A percentile compares a stretch with the other conserved stretches of the same genome.
These are phyloP conservation scores for Neospermospora avenae DNA, from an alignment of 2,329 filamentous ascomycete genomes.

Conservation along the genomic window DNA sequence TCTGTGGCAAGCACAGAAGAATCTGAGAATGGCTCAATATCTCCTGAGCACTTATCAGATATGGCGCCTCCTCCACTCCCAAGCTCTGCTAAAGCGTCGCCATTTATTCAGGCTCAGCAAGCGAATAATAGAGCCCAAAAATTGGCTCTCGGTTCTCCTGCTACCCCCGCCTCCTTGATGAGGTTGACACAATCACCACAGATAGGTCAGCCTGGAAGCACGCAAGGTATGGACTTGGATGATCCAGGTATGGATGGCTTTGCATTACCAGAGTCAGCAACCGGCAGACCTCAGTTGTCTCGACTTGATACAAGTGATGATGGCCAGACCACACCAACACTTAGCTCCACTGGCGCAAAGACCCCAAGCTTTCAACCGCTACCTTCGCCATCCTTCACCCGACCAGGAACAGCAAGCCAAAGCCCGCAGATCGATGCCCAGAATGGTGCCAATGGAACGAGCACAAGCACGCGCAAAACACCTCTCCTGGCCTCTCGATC, in stretches of 20 bases:
- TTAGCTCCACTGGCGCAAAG: constrained; percentile 38
- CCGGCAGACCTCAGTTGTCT: constrained; percentile 45
- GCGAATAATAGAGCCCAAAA: constrained; percentile 37
- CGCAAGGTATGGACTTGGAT: constrained; percentile 45
- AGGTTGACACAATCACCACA: constrained; percentile 49
- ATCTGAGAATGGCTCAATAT: constrained; percentile 63
- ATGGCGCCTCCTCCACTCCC: constrained; percentile 67
- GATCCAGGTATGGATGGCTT: constrained; percentile 62
- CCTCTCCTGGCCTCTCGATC: constrained; percentile 52
- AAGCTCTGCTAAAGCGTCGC: constrained; percentile 62
- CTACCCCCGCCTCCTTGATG: constrained; percentile 88
- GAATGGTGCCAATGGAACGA: constrained; percentile 45
- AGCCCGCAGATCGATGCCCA: constrained; percentile 53
- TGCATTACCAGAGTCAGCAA: constrained; percentile 70
- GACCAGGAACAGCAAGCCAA: constrained; percentile 40
- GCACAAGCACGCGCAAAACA: constrained; percentile 44
- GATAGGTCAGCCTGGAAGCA: constrained; percentile 37
- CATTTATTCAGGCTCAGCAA: constrained; percentile 59
- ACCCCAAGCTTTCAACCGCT: constrained; percentile 38
- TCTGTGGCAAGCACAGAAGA: constrained; percentile 44
- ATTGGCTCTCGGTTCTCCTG: constrained; percentile 50
- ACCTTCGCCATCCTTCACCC: constrained; percentile 44
- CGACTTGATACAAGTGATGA: constrained; percentile 51
- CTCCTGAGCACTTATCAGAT: constrained; percentile 59
- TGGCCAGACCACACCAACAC: constrained; percentile 51